Conservation (phyloP, 2,329 filamentous ascomycete species). For the Colletotrichum lentis region DNA sequence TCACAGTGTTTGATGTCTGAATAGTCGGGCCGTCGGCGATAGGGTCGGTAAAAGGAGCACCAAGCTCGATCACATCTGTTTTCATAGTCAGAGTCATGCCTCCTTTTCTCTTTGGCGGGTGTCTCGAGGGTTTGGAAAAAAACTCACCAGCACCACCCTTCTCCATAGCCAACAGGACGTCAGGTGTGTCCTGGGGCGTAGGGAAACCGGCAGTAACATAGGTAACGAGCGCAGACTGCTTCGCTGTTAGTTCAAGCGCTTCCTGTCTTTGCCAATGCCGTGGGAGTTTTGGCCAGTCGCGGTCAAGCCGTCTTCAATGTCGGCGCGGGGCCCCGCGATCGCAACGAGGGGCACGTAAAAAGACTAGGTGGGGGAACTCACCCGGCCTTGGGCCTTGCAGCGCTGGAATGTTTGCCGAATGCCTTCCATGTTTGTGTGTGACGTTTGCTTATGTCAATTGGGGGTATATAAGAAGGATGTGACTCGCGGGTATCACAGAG, state of each 20-base stretch:
- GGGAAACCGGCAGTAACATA: constrained; percentile 97
- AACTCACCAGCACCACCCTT: constrained; percentile 84
- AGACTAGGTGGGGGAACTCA: constrained; percentile 48
- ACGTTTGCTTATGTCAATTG: constrained; percentile 17
- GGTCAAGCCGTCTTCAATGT: neutral
- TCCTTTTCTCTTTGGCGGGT: too few species aligned
- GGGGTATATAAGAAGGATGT: constrained; percentile 16
- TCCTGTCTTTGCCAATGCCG: neutral
- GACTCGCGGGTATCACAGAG: constrained; percentile 20
- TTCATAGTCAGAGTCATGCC: constrained; percentile 11
- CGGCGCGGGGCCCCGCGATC: constrained; percentile 27
- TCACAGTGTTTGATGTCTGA: constrained; percentile 89
- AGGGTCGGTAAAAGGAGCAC: constrained; percentile 95
- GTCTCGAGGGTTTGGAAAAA: neutral
- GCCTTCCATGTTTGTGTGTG: constrained; percentile 56
- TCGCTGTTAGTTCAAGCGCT: constrained; percentile 1
- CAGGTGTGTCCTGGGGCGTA: constrained; percentile 79
- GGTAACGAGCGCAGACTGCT: constrained; percentile 83
- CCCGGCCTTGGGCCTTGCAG: constrained; percentile 67
- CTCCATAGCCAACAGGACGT: constrained; percentile 88
- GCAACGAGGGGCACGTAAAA: constrained; percentile 42
- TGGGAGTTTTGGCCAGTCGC: constrained; percentile 9
- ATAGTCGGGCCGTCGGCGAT: constrained; percentile 98
- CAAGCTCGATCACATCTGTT: constrained; percentile 91
- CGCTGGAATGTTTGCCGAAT: constrained; percentile 67